Evolutionary conservation across 2,329 filamentous ascomycete genomes (phyloP), one percentile per base, ranked within the genome.

Genomic region (Ceratocystiopsis sp.): DNA sequence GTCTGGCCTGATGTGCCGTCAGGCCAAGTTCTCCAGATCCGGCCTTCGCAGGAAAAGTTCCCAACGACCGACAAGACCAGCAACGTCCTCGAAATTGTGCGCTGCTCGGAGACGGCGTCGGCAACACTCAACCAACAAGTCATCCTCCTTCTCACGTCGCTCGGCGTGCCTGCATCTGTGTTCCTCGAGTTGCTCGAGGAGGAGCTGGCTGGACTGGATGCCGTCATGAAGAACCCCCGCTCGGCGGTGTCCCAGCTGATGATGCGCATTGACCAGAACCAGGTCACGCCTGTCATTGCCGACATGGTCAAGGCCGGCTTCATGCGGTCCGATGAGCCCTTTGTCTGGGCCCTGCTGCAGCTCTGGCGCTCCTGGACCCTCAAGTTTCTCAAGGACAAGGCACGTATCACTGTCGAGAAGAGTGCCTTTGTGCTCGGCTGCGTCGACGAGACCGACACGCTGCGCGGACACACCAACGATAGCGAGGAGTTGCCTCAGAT

Each of bases 351-450:
- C 0, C 59, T 94, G 10, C 63, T 98, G 12, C 73, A 77, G 34
- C 67, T 96, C 0, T 98, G 91, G 89, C 72, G 81, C 48, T 75
- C 84, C 2, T 96, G 84, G 83, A 84, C 80, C 1, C 73, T 94
- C 51, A 94, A 93, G 54, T 72, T 81, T 13, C 69, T 98, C 16
- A 95, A 94, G 52, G 86, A 96, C 51, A 96, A 95, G 53, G 86
- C 89, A 0, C 80, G 81, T 25, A 84, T 98, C 37, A 69, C 77
- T 2, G 71, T 98, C 11, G 77, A 85, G 8, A 62, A 89, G 45
- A 86, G 89, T 1, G 87, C 86, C 1, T 93, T 93, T 55, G 68
- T 96, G 0, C 71, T 96, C 8, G 91, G 89, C 3, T 86, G 84
- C 48, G 75, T 89, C 7, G 91, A 98, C 51, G 91, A 98, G 59